phyloP scores from a whole-genome alignment of 208 protist species.

The Crithidia fasciculata region DNA sequence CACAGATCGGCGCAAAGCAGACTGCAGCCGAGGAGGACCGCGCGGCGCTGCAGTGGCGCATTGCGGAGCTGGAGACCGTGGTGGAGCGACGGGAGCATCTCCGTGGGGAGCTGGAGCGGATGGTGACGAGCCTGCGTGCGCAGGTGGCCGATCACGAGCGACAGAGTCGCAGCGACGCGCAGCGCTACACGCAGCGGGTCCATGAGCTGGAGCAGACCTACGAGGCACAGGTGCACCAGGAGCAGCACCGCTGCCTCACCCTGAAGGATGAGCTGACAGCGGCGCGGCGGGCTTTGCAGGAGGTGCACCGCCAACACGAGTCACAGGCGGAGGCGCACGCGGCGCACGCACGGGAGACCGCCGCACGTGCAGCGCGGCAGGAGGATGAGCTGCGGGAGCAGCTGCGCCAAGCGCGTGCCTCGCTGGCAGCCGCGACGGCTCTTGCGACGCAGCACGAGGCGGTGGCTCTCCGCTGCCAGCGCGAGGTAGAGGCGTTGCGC shows the following conservation, averaged over 20 bases:
- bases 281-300: constrained; percentile 17
- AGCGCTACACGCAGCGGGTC: constrained; percentile 28
- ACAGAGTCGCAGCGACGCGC: constrained; percentile 13
- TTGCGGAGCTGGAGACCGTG: constrained; percentile 28
- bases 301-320: constrained; percentile 32
- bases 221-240: constrained; percentile 13
- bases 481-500: constrained; percentile 32
- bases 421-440: constrained; percentile 32
- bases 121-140: constrained; percentile 19
- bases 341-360: constrained; percentile 9
- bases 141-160: constrained; percentile 20
- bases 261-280: constrained; percentile 27
- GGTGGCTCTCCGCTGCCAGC: constrained; percentile 24
- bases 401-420: constrained; percentile 21
- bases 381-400: constrained; percentile 32
- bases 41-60: constrained; percentile 29
- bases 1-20: constrained; percentile 28
- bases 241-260: constrained; percentile 27
- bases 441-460: constrained; percentile 34
- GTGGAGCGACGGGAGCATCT: constrained; percentile 33
- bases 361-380: constrained; percentile 8
- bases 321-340: constrained; percentile 11
- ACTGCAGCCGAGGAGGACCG: constrained; percentile 33
- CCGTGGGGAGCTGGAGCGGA: constrained; percentile 23
- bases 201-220: constrained; percentile 35